Evolutionary conservation across 2,329 filamentous ascomycete species (phyloP), one percentile per base, ranked within the genome.

Genomic region (Pyrenophora seminiperda): DNA sequence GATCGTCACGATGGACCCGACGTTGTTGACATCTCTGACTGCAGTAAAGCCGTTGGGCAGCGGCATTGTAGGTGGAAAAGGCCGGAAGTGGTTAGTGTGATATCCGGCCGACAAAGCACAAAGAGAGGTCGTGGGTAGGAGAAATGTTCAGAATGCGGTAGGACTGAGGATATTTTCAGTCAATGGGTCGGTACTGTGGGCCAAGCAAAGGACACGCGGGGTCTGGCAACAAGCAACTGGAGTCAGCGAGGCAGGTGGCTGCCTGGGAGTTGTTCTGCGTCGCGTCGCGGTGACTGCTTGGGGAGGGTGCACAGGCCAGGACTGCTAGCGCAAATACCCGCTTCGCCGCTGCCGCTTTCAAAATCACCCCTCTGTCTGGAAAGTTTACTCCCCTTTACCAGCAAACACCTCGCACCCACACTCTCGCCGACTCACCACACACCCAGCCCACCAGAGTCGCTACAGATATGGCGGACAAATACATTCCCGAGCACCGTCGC

Each of bases 401-500:
- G 63, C 67, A 68, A 70, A 65, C 62, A 64, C 59, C 32, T 41
- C 48, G 47, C 52, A 59, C 53, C 53, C 48, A 51, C 50, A 47
- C 41, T 51, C 43, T 50, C 43, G 47, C 54, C 37, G 56, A 59
- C 56, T 54, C 56, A 36, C 48, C 50, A 43, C 54, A 46, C 52
- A 31, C 56, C 43, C 39, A 33, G 54, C 41, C 61, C 51, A 61
- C 50, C 53, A 51, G 51, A 45, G 58, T 56, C 59, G 60, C 63
- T 72, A 62, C 61, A 68, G 87, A 68, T 79, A 99, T 99, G 94
- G 89, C 94, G 77, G 94, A 99, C 77, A 90, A 94, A 72, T 99
- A 97, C 82, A 99, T 99, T 73, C 94, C 94, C 76, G 94, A 99
- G 82, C 94, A 99, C 83, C 91, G 94, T 77, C 92, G 94, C 74